Percentiles rank a stretch among this genome's conserved stretches.
Conservation (phyloP, 148 eudicot species). For the Camellia granthamiana region DNA sequence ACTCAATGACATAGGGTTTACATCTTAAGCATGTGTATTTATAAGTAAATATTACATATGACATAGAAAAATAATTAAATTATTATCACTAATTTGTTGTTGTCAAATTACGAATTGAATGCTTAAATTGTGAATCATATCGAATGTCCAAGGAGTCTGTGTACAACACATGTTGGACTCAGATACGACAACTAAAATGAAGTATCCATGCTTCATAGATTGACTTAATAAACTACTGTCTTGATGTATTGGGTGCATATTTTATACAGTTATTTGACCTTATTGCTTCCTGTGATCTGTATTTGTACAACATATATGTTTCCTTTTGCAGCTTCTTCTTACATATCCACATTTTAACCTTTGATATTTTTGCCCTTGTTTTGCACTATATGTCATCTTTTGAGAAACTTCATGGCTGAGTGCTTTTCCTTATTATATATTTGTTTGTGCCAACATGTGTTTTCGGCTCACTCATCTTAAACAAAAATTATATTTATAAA, state of each 20-base stretch:
- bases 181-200: too few species aligned
- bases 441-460: not conserved
- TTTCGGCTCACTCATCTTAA: not conserved
- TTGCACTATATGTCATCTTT: not conserved
- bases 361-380: not conserved
- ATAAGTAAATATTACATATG: too few species aligned
- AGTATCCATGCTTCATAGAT: too few species aligned
- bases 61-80: too few species aligned
- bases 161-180: too few species aligned
- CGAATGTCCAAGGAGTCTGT: too few species aligned
- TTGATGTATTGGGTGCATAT: not conserved
- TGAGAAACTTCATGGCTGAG: not conserved
- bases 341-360: not conserved
- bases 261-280: not conserved
- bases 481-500: not conserved
- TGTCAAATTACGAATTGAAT: too few species aligned
- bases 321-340: not conserved
- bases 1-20: too few species aligned
- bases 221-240: not conserved
- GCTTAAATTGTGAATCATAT: too few species aligned
- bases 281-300: not conserved
- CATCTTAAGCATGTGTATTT: too few species aligned
- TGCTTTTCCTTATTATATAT: slow-evolving; percentile 3
- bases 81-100: too few species aligned
- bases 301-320: too few species aligned